Base-by-base conservation (phyloP, 306 rosid genomes). In the Cyclanthera cordifolia region DNA sequence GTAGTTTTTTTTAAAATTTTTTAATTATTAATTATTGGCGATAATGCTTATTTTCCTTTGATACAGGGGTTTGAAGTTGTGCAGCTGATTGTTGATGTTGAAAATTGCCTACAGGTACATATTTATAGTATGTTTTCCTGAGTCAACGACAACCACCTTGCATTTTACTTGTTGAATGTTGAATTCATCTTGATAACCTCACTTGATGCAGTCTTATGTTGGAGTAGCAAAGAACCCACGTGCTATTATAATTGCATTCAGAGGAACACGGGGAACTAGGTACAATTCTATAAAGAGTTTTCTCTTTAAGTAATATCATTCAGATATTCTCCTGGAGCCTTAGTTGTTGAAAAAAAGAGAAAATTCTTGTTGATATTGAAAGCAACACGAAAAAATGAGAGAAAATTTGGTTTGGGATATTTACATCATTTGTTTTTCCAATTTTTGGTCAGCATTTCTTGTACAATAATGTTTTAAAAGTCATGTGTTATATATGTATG, bases 241-340 rank as follows among this genome's bases (percentile, higher is more conserved):
- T 70, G 90, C 99, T 61, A 82, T 93, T 49, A 76, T 93, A 75
- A 90, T 93, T 81, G 95, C 96, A 60, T 90, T 93, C 70, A 83
- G 99, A 81, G 99, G 99, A 75, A 93, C 97, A 54, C 94, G 90
- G 73, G 99, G 78, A 75, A 85, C 51, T 83, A 90, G 97, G 99
- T 93, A 63, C 12, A 39, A 13, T 65, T 16, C 79, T 76, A 24
- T 55, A 43, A 43, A 17, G 65, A 25, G 8, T 70, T 70, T 11
- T 51, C 37, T 63, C 13, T 70, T 37, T 13, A 16, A 37, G 73
- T 3, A 34, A 6, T 37, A 47, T 67, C 72, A 25, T 11, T 66
- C 27, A 46, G 7, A 25, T 45, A 39, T 19, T 34, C 23, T 69
- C 3, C 57, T 5, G 20, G 27, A 53, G 73, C 37, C 53, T 32